These are phyloP conservation scores for Veloboletus limbatus DNA, from an alignment of 1,284 basidiomycete genomes.

Conservation along the genomic window DNA sequence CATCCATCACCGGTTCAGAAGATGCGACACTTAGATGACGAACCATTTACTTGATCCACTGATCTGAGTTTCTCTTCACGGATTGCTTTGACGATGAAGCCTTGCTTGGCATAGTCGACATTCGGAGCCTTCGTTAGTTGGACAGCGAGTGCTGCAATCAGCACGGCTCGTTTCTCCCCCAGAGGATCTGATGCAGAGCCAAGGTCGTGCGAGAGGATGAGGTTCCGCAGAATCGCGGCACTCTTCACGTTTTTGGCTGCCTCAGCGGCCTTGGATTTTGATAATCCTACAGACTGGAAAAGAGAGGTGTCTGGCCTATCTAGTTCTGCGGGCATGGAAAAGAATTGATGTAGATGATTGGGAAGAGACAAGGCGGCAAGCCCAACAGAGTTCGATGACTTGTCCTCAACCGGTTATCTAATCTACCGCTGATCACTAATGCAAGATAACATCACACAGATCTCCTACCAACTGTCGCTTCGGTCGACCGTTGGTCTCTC, in stretches of 20 bases:
- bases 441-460: constrained; percentile 48
- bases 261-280: constrained; percentile 78
- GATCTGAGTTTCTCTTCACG: constrained; percentile 72
- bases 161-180: constrained; percentile 79
- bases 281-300: constrained; percentile 80
- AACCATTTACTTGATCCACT: constrained; percentile 86
- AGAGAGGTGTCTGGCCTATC: constrained; percentile 36
- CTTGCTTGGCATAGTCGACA: constrained; percentile 53
- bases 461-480: constrained; percentile 47
- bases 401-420: constrained; percentile 17
- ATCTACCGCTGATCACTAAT: constrained; percentile 32
- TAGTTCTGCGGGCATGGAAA: constrained; percentile 15
- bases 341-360: neutral
- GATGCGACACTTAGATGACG: constrained; percentile 24
- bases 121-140: constrained; percentile 54
- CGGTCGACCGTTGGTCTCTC: constrained; percentile 44
- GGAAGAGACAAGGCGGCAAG: too few species aligned
- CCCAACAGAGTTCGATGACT: neutral
- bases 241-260: constrained; percentile 79
- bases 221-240: constrained; percentile 65
- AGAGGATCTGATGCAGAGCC: constrained; percentile 39
- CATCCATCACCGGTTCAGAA: neutral
- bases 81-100: constrained; percentile 70
- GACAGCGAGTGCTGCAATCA: constrained; percentile 70
- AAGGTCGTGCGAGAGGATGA: constrained; percentile 64